Conservation (phyloP, 176 grass and related monocot species). For the Triticum timopheevii region DNA sequence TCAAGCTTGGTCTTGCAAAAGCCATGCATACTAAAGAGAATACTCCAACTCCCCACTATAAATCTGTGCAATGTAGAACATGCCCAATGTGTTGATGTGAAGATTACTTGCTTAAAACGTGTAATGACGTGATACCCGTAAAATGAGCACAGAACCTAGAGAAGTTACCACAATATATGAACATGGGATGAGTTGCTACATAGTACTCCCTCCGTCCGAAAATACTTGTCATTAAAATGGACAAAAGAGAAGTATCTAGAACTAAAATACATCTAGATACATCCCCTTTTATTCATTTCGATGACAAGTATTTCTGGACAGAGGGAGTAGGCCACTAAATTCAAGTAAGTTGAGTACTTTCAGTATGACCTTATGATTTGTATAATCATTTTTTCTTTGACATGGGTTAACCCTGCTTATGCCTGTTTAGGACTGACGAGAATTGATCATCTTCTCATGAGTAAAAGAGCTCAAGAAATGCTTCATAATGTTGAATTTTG, state of each 20-base stretch:
- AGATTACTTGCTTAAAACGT: not conserved
- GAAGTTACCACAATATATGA: not conserved
- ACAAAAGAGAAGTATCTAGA: too few relatives aligned
- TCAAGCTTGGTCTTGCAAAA: conserved; percentile 2
- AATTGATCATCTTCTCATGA: not conserved
- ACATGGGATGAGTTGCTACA: conserved; percentile 9
- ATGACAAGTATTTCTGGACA: too few relatives aligned
- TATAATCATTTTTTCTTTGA: not conserved
- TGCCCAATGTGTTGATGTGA: not conserved
- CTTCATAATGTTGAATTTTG: not conserved
- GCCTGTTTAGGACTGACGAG: not conserved
- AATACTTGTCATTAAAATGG: too few relatives aligned
- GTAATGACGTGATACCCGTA: not conserved
- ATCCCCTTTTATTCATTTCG: too few relatives aligned
- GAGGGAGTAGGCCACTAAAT: not conserved
- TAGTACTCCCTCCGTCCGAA: too few relatives aligned
- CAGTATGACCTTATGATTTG: not conserved
- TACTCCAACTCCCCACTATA: not conserved
- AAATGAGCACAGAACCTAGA: not conserved
- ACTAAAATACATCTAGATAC: too few relatives aligned
- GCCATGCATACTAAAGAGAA: not conserved
- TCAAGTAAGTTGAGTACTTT: not conserved
- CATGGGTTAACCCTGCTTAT: not conserved
- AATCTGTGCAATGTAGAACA: not conserved
- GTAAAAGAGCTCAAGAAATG: conserved; percentile 10